phyloP scores from a whole-genome alignment of 2,329 filamentous ascomycete species.

The Pyrenophora seminiperda region DNA sequence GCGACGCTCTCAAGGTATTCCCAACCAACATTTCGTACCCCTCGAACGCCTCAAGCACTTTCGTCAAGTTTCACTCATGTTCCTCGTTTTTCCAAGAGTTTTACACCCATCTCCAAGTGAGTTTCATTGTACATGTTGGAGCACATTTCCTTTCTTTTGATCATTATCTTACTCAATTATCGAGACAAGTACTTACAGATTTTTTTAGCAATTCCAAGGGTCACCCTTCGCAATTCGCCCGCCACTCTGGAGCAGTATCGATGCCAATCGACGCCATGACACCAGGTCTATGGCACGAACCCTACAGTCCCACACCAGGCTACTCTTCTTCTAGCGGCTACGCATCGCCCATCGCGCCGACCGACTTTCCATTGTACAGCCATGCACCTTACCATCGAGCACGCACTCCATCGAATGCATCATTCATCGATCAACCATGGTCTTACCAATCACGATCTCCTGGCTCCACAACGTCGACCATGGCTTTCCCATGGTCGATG shows the following conservation, averaged over 20 bases:
- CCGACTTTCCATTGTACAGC: constrained; percentile 38
- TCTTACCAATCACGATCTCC: constrained; percentile 41
- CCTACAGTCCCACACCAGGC: constrained; percentile 37
- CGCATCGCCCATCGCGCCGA: constrained; percentile 34
- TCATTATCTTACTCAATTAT: not conserved
- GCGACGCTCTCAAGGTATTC: constrained; percentile 45
- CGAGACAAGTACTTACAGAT: not conserved
- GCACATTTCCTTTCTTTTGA: constrained; percentile 11
- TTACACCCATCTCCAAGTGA: constrained; percentile 42
- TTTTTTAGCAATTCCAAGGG: constrained; percentile 28
- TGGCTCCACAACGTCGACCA: constrained; percentile 41
- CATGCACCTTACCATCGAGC: constrained; percentile 41
- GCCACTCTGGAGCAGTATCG: constrained; percentile 22
- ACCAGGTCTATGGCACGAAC: constrained; percentile 32
- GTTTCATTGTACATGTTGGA: constrained; percentile 37
- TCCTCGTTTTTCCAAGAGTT: constrained; percentile 39
- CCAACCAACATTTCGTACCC: constrained; percentile 46
- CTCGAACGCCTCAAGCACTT: constrained; percentile 42
- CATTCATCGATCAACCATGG: constrained; percentile 41
- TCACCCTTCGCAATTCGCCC: constrained; percentile 12
- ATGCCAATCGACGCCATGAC: constrained; percentile 27
- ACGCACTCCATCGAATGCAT: constrained; percentile 46
- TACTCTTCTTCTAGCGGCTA: constrained; percentile 45
- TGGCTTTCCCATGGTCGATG: constrained; percentile 39
- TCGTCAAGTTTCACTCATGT: constrained; percentile 36